These are phyloP conservation scores for Mallotus japonicus DNA, from an alignment of 441 rosid species.

Conservation along the genomic window DNA sequence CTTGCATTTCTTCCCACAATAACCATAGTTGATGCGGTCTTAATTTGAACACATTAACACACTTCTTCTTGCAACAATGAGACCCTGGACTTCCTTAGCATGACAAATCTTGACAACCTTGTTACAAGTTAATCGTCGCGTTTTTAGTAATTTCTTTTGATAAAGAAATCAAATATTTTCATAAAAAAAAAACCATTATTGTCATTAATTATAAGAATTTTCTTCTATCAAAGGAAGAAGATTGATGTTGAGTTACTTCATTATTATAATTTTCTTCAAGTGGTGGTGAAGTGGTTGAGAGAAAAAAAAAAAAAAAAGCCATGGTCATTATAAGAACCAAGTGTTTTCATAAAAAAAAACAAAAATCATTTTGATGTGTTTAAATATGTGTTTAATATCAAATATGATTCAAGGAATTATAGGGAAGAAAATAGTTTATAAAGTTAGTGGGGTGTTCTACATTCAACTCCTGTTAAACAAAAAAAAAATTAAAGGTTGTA, in stretches of 20 bases:
- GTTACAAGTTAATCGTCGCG: conserved; percentile 14
- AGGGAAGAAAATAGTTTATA: too few relatives aligned
- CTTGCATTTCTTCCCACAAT: conserved; percentile 41
- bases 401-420: too few relatives aligned
- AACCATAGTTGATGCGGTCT: conserved; percentile 34
- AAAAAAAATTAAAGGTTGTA: too few relatives aligned
- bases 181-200: too few relatives aligned
- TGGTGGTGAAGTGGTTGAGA: neutral
- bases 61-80: conserved; percentile 26
- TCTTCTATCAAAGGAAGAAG: too few relatives aligned
- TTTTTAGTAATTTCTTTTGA: conserved; percentile 3
- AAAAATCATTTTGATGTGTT: accelerated
- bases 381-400: too few relatives aligned
- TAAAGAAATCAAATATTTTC: too few relatives aligned
- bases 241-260: too few relatives aligned
- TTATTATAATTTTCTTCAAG: neutral
- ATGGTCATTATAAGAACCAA: neutral
- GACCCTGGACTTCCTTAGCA: conserved; percentile 2
- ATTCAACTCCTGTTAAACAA: too few relatives aligned
- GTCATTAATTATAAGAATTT: neutral
- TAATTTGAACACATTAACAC: conserved; percentile 9
- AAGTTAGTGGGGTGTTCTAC: too few relatives aligned
- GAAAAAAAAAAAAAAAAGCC: too few relatives aligned
- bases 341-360: too few relatives aligned
- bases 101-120: conserved; percentile 25